Evolutionary conservation across 805 yeast species (phyloP).

Genomic region (Candida maltosa): DNA sequence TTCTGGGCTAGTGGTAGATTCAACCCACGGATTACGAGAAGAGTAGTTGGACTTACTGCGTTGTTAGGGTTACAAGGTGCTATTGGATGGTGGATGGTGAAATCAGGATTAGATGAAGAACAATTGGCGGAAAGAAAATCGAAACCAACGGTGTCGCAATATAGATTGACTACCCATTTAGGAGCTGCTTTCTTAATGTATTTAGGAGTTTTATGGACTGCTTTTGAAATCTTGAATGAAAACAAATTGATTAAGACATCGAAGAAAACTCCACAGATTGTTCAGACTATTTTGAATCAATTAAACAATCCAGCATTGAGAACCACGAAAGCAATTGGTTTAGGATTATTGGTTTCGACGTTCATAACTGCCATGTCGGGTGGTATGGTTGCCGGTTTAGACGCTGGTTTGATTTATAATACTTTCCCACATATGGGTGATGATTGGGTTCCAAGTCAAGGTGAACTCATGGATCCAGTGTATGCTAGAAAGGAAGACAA

Average conservation of each 20-base stretch:
- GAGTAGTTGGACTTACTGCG: conserved; percentile 69
- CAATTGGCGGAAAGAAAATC: conserved; percentile 75
- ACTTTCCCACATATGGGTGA: conserved; percentile 98
- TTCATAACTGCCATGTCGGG: conserved; percentile 95
- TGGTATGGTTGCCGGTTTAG: conserved; percentile 96
- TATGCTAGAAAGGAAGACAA: conserved; percentile 65
- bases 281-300: conserved; percentile 51
- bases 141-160: conserved; percentile 97
- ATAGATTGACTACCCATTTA: conserved; percentile 87
- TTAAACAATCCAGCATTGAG: conserved; percentile 60
- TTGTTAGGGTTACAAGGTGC: conserved; percentile 91
- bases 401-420: conserved; percentile 95
- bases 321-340: conserved; percentile 53
- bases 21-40: conserved; percentile 60
- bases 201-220: conserved; percentile 87
- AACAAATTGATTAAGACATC: conserved; percentile 53
- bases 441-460: conserved; percentile 64
- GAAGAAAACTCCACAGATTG: conserved; percentile 49
- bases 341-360: conserved; percentile 62
- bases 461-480: conserved; percentile 73
- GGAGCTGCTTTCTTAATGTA: conserved; percentile 90
- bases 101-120: conserved; percentile 84
- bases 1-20: conserved; percentile 67
- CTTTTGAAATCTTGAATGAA: conserved; percentile 78
- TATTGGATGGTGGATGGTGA: conserved; percentile 99